Conservation (phyloP, 257 asterid species). For the Forsythia viridissima region DNA sequence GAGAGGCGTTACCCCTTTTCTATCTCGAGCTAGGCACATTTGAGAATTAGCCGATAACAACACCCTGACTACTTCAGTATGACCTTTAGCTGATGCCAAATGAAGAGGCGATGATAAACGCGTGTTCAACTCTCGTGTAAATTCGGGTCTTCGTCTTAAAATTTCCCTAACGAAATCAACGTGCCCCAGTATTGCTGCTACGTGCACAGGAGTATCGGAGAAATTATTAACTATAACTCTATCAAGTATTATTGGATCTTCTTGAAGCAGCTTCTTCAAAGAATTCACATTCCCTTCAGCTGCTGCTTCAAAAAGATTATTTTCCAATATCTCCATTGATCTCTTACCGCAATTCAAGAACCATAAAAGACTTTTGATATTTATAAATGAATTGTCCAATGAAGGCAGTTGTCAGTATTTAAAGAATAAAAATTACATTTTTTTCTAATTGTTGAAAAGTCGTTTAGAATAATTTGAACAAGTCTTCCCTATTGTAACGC, state of each 20-base stretch:
- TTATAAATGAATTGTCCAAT: no score
- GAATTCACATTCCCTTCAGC: constrained; percentile 4
- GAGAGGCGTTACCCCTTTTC: no score
- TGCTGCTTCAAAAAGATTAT: constrained; percentile 37
- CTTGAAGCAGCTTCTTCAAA: constrained; percentile 26
- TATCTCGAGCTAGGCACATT: background rate
- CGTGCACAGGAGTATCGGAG: constrained; percentile 23
- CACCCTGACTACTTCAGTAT: no score
- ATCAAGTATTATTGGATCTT: constrained; percentile 34
- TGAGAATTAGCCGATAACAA: no score
- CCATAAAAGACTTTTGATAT: no score
- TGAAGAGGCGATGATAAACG: no score
- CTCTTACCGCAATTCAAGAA: background rate
- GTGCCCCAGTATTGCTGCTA: constrained; percentile 22
- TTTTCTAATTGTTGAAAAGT: no score
- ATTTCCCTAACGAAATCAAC: constrained; percentile 10
- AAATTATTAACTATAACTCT: constrained; percentile 12
- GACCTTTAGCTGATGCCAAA: no score
- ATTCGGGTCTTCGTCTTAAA: background rate
- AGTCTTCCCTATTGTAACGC: no score
- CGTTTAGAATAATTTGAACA: no score
- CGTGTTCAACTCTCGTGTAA: background rate
- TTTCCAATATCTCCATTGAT: constrained; percentile 20
- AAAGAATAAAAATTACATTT: no score
- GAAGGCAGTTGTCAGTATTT: no score